These are phyloP conservation scores for Epichloe gansuensis DNA, from an alignment of 2,329 filamentous ascomycete genomes.

Conservation along the genomic window DNA sequence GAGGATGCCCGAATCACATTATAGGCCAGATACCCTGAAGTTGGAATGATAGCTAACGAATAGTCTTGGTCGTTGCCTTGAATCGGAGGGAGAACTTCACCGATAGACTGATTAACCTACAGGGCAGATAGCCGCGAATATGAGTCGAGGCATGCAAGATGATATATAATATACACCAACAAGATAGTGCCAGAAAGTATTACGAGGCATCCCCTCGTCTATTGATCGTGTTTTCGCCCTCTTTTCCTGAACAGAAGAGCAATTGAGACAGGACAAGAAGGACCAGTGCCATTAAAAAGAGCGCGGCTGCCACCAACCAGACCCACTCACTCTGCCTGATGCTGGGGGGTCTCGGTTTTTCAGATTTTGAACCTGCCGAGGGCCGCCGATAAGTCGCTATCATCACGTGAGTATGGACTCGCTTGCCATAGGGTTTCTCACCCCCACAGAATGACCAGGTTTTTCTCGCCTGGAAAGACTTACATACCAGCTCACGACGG, in stretches of 20 bases:
- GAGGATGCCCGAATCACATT: too few species aligned
- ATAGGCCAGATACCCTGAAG: too few species aligned
- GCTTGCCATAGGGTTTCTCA: conserved; percentile 28
- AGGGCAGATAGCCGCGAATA: neutral
- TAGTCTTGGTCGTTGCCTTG: neutral
- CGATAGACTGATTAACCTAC: neutral
- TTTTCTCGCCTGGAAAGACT: conserved; percentile 22
- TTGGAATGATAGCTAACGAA: neutral
- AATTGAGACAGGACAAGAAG: too few species aligned
- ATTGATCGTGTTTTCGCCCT: too few species aligned
- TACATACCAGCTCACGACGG: conserved; percentile 19
- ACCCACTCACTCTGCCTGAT: neutral
- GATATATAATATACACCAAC: too few species aligned
- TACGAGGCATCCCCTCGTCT: too few species aligned
- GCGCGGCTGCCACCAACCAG: too few species aligned
- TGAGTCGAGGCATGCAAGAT: too few species aligned
- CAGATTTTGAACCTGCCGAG: neutral
- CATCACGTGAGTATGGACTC: conserved; percentile 21
- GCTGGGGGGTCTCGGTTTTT: neutral
- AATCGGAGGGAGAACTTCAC: neutral
- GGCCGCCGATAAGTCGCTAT: conserved; percentile 13
- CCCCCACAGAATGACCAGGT: conserved; percentile 24
- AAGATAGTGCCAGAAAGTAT: too few species aligned
- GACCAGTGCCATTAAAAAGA: too few species aligned
- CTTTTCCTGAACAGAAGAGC: too few species aligned